Evolutionary conservation across 2,329 filamentous ascomycete species (phyloP), one percentile per base, ranked within the genome.

Genomic region (Orbilia javanica): DNA sequence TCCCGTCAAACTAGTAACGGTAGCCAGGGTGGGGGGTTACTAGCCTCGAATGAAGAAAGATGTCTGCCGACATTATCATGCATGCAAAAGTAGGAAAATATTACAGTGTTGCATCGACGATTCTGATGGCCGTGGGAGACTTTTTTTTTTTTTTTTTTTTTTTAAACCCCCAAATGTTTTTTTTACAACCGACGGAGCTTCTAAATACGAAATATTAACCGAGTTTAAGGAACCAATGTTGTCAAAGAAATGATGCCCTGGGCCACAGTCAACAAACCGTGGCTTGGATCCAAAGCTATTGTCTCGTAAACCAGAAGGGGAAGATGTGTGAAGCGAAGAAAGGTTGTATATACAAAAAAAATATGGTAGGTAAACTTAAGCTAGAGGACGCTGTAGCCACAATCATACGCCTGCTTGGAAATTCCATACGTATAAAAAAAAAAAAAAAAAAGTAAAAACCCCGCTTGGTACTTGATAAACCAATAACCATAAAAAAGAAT

Each of bases 41-140:
- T 68, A 52, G 44, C 50, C 46, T 72, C 66, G 5, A 78, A 78
- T 72, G 36, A 46, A 78, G 74, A 36, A 78, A 78, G 53, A 68
- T 63, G 74, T 78, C 74, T 71, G 74, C 60, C 74, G 74, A 78
- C 74, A 67, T 25, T 11, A 55, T 67, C 18, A 25, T 42, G 31
- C 20, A 53, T 50, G 66, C 36, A 36, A 31, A 18, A 11, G 27
- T 29, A 65, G 31, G 20, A 60, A 34, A 55, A 42, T 36, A 53
- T 67, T 52, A 44, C 65, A 48, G 29, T 69, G 52, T 69, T 60
- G 65, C 50, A 60, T 69, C 34, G 20, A 42, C n/a, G 20, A 42
- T 31, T 5, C 29, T 44, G 20, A 50, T 25, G 11, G 46, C 46
- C 4, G 44, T 53, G 46, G 34, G 50, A 39, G 18, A 4, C 18